A percentile compares a stretch with the other conserved stretches of the same genome.
phyloP scores from a whole-genome alignment of 106 monocot species.

The Alisma plantagoaquatica region DNA sequence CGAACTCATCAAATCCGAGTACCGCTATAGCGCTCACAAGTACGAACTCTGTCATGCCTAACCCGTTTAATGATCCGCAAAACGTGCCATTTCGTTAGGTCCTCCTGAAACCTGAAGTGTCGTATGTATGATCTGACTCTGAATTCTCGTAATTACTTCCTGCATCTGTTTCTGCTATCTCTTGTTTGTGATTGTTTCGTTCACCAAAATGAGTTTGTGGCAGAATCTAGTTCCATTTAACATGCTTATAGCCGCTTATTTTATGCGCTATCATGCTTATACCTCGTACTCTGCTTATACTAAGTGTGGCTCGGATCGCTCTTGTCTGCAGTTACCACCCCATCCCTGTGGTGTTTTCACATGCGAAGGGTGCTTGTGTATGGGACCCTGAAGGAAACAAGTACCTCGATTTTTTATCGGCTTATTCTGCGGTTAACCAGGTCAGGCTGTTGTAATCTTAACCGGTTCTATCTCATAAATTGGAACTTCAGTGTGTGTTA shows the following conservation, averaged over 20 bases:
- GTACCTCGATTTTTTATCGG: slow-evolving; percentile 96
- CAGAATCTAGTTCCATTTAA: background rate
- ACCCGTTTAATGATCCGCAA: too few species aligned
- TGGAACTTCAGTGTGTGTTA: too few species aligned
- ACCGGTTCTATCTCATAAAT: too few species aligned
- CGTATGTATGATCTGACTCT: too few species aligned
- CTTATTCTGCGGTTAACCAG: slow-evolving; percentile 99
- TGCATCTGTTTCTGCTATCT: background rate
- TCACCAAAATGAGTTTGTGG: too few species aligned
- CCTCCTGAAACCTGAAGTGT: too few species aligned
- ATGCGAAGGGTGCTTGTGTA: slow-evolving; percentile 63
- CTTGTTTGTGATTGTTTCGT: background rate
- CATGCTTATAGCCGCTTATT: background rate
- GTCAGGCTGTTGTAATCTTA: slow-evolving; percentile 21
- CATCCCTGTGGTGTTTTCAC: slow-evolving; percentile 96
- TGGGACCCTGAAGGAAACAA: slow-evolving; percentile 99
- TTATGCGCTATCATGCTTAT: too few species aligned
- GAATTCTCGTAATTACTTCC: too few species aligned
- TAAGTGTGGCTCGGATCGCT: too few species aligned
- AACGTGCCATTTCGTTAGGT: too few species aligned
- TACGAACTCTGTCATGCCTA: too few species aligned
- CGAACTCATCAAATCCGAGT: slow-evolving; percentile 67
- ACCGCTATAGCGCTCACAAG: slow-evolving; percentile 84
- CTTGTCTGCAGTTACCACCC: slow-evolving; percentile 84
- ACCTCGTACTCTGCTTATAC: too few species aligned